A percentile compares a stretch with the other conserved stretches of the same genome.
These are phyloP conservation scores for Crotalaria pallida DNA, from an alignment of 306 rosid species.

Conservation along the genomic window DNA sequence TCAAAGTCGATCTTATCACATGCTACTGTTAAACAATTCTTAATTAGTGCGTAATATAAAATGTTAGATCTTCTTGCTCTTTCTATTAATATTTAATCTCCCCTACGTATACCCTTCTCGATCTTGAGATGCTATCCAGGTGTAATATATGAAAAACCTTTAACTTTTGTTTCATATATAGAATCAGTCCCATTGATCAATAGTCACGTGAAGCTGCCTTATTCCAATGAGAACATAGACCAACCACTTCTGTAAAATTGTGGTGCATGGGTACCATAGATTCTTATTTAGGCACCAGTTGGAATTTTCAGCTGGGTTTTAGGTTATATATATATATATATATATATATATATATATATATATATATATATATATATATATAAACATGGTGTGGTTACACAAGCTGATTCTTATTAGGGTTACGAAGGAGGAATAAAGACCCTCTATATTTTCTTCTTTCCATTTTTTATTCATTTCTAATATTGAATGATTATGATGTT, in stretches of 20 bases:
- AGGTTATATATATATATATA: too few species aligned
- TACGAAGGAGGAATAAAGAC: too few species aligned
- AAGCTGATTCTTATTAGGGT: too few species aligned
- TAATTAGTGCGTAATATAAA: not conserved
- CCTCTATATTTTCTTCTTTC: too few species aligned
- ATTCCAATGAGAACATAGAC: constrained; percentile 10
- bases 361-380: too few species aligned
- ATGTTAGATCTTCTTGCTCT: not conserved
- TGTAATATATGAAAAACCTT: constrained; percentile 1
- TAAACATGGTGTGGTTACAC: constrained; percentile 7
- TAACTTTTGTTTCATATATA: not conserved
- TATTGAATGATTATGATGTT: too few species aligned
- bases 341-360: too few species aligned
- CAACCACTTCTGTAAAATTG: not conserved
- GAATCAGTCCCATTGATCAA: constrained; percentile 9
- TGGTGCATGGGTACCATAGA: not conserved
- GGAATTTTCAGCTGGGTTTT: constrained; percentile 3
- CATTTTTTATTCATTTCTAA: too few species aligned
- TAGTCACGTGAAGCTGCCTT: constrained; percentile 32
- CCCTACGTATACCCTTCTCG: too few species aligned
- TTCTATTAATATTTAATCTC: not conserved
- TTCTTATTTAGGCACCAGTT: constrained; percentile 16
- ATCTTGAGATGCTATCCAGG: constrained; percentile 8
- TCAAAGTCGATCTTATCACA: not conserved
- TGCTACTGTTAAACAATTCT: not conserved